Percentiles rank a stretch among this genome's conserved stretches.
These are phyloP conservation scores for Flaveria trinervia DNA, from an alignment of 129 eudicot genomes.

Conservation along the genomic window DNA sequence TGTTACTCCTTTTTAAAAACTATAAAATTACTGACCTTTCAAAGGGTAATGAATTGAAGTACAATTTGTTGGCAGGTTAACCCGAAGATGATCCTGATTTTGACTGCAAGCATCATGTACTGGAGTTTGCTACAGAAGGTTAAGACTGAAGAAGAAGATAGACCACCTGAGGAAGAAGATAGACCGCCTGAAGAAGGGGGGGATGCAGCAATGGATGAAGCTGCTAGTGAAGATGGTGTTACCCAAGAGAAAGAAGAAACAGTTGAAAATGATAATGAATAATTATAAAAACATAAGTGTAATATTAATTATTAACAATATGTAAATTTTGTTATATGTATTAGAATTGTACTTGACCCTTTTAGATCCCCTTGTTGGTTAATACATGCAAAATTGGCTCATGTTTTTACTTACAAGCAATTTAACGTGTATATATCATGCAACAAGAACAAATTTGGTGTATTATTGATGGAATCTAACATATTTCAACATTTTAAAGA, in stretches of 20 bases:
- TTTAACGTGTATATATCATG: slow-evolving; percentile 10
- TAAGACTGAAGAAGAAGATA: slow-evolving; percentile 34
- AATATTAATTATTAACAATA: slow-evolving; percentile 15
- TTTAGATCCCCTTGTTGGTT: neutral
- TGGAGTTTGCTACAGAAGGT: slow-evolving; percentile 76
- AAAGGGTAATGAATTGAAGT: neutral
- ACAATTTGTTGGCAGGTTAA: slow-evolving; percentile 57
- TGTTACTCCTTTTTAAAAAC: neutral
- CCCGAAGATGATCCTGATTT: slow-evolving; percentile 80
- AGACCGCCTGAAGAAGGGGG: slow-evolving; percentile 31
- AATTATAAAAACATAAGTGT: slow-evolving; percentile 12
- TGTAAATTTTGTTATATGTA: neutral
- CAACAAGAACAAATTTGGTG: slow-evolving; percentile 13
- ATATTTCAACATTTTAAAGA: slow-evolving; percentile 20
- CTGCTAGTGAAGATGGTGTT: slow-evolving; percentile 31
- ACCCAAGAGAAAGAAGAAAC: slow-evolving; percentile 23
- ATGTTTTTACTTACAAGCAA: neutral
- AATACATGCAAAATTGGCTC: slow-evolving; percentile 34
- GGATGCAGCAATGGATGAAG: slow-evolving; percentile 18
- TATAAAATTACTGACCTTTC: neutral
- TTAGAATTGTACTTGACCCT: slow-evolving; percentile 13
- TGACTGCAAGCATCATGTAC: slow-evolving; percentile 94
- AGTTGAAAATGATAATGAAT: slow-evolving; percentile 21
- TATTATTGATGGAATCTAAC: neutral
- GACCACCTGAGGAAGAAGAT: slow-evolving; percentile 36